A percentile compares a stretch with the other conserved stretches of the same genome.
These are phyloP conservation scores for Gigaspora rosea DNA, from an alignment of 192 early-diverging fungal species.

Conservation along the genomic window DNA sequence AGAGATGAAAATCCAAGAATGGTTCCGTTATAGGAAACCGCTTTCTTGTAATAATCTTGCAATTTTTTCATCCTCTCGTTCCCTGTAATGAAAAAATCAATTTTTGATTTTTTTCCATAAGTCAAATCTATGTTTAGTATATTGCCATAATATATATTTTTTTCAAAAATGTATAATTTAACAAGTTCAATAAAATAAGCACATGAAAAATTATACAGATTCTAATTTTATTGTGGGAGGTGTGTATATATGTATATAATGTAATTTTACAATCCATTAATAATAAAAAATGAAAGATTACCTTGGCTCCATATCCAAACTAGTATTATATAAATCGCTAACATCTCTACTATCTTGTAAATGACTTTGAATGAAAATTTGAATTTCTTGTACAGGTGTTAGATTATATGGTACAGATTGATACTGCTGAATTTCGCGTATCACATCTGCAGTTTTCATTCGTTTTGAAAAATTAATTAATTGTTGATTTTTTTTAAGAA, in stretches of 20 bases:
- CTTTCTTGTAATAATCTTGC: constrained; percentile 73
- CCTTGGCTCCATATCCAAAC: constrained; percentile 82
- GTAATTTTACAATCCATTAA: not conserved
- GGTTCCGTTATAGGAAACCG: constrained; percentile 64
- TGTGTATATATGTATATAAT: too few species aligned
- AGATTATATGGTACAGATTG: constrained; percentile 84
- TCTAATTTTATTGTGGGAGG: too few species aligned
- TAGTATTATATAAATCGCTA: constrained; percentile 75
- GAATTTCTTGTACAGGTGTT: constrained; percentile 81
- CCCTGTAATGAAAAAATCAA: constrained; percentile 40
- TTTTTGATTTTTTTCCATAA: too few species aligned
- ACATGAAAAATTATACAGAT: too few species aligned
- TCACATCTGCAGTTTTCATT: constrained; percentile 85
- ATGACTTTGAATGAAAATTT: constrained; percentile 71
- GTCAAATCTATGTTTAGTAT: too few species aligned
- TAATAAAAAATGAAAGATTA: constrained; percentile 33
- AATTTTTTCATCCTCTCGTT: constrained; percentile 83
- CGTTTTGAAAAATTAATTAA: constrained; percentile 95
- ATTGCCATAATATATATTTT: too few species aligned
- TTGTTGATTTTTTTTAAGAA: constrained; percentile 58
- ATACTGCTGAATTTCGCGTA: constrained; percentile 92
- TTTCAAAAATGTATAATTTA: too few species aligned
- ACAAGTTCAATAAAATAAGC: too few species aligned
- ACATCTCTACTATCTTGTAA: constrained; percentile 72
- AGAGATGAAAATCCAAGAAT: too few species aligned